Base-by-base conservation (phyloP, 495 filamentous ascomycete genomes). In the Darksidea phi region DNA sequence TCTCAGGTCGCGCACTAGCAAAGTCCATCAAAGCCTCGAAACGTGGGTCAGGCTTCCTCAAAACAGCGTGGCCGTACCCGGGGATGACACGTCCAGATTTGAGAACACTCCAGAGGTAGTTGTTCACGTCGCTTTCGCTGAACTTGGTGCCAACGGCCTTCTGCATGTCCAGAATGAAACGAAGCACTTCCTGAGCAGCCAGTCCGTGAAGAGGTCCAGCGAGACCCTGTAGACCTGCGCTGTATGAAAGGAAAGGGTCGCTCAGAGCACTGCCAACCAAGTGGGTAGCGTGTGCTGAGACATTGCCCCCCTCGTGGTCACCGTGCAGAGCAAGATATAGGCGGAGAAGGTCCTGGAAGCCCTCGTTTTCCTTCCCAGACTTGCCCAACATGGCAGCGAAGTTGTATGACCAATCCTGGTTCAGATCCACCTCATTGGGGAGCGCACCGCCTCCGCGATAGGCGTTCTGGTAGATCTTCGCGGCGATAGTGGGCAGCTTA, bases 1-100 rank as follows among this genome's bases (percentile, higher is more conserved):
- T 95, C 64, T 91, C 87, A 11, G 89, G 88, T 13, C 93, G 85
- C 11, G 88, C 80, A 11, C 84, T 81, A 7, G 95, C 94, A 76
- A 96, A 98, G 76, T 94, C 89, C 88, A 97, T 96, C 48, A 97
- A 78, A 36, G 94, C 95, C 74, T 96, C 82, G 77, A 97, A 98
- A 57, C 94, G 87, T 5, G 94, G 94, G 70, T 98, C 94, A 20
- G 94, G 92, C 80, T 96, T 97, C 73, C 94, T 88, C 48, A 98
- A 85, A 23, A 98, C 95, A 51, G 93, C 94, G 76, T 98, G 94
- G n/a, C 94, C 94, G 76, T 97, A 98, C 11, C 94, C 94, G 1
- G 94, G 94, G 28, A 98, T 86, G 26, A 98, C 94, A 55, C 91
- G 91, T 59, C 95, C 95, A 26, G 90, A 93, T 68, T 92, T 92